These are phyloP conservation scores for Pseudogymnoascus sp. DNA, from an alignment of 2,329 filamentous ascomycete species.

Conservation along the genomic window DNA sequence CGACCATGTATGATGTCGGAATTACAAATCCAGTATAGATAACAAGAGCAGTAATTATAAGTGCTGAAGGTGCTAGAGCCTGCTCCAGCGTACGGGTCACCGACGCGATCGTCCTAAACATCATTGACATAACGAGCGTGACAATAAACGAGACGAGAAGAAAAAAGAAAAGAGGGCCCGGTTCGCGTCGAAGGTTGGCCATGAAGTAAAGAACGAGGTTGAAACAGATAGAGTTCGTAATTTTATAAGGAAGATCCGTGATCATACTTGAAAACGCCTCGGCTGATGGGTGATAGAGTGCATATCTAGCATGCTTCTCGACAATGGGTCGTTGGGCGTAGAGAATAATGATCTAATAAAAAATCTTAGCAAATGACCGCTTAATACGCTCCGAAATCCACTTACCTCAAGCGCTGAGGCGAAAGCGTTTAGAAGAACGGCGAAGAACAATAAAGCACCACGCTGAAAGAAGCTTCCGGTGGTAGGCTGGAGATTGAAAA, in stretches of 20 bases:
- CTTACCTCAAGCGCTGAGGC: slow-evolving; percentile 50
- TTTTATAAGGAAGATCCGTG: slow-evolving; percentile 72
- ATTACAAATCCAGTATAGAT: slow-evolving; percentile 52
- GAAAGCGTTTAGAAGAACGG: slow-evolving; percentile 58
- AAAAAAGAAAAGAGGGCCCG: slow-evolving; percentile 78
- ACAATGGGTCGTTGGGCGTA: slow-evolving; percentile 83
- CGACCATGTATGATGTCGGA: slow-evolving; percentile 51
- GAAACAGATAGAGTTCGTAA: slow-evolving; percentile 63
- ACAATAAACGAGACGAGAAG: slow-evolving; percentile 64
- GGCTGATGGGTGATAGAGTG: slow-evolving; percentile 77
- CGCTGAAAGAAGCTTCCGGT: slow-evolving; percentile 54
- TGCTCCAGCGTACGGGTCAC: slow-evolving; percentile 64
- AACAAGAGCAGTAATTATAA: slow-evolving; percentile 33
- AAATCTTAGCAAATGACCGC: not conserved
- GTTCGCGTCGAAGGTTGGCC: slow-evolving; percentile 64
- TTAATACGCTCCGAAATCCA: slow-evolving; percentile 41
- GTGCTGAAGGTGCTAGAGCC: slow-evolving; percentile 50
- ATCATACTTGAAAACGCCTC: slow-evolving; percentile 81
- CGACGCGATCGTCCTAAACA: slow-evolving; percentile 71
- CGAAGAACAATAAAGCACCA: slow-evolving; percentile 59
- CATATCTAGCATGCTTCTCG: slow-evolving; percentile 78
- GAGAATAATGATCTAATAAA: slow-evolving; percentile 63
- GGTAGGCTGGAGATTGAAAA: slow-evolving; percentile 48
- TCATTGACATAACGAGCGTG: slow-evolving; percentile 71
- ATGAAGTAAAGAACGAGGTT: slow-evolving; percentile 79